A percentile compares a stretch with the other conserved stretches of the same genome.
phyloP scores from a whole-genome alignment of 257 asterid genomes.

The Nicotiana undulata region DNA sequence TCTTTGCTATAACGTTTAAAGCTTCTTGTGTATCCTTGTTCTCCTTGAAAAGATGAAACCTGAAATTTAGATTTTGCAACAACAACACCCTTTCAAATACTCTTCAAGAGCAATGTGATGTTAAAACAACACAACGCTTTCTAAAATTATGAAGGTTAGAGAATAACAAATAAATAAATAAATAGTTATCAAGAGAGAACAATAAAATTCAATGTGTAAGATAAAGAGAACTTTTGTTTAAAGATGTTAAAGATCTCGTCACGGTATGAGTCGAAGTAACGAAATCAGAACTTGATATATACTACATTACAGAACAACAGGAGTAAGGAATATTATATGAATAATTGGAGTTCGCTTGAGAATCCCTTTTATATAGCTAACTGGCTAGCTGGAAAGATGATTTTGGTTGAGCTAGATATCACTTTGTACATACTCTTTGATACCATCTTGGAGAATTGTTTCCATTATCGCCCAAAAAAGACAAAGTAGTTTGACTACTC shows the following conservation, averaged over 20 bases:
- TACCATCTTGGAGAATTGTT: neutral
- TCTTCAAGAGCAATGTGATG: slow-evolving; percentile 2
- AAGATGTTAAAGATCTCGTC: neutral
- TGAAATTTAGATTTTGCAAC: slow-evolving; percentile 16
- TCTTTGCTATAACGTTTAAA: slow-evolving; percentile 70
- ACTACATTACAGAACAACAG: neutral
- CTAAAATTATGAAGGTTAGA: neutral
- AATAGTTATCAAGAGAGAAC: neutral
- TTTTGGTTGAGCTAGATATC: neutral
- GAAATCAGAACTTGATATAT: neutral
- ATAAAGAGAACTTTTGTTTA: neutral
- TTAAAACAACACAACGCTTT: neutral
- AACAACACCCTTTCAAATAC: slow-evolving; percentile 8
- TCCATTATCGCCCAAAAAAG: neutral
- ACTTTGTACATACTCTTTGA: neutral
- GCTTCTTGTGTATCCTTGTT: slow-evolving; percentile 98
- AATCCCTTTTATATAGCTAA: neutral
- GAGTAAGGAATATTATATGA: neutral
- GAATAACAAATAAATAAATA: neutral
- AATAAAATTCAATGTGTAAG: neutral
- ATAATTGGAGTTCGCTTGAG: neutral
- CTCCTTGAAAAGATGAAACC: slow-evolving; percentile 97
- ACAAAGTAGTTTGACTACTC: neutral
- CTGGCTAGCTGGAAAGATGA: no score
- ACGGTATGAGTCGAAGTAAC: neutral